A percentile compares a stretch with the other conserved stretches of the same genome.
Evolutionary conservation across 345 rosid genomes (phyloP).

Genomic region (Sonneratia caseolaris): DNA sequence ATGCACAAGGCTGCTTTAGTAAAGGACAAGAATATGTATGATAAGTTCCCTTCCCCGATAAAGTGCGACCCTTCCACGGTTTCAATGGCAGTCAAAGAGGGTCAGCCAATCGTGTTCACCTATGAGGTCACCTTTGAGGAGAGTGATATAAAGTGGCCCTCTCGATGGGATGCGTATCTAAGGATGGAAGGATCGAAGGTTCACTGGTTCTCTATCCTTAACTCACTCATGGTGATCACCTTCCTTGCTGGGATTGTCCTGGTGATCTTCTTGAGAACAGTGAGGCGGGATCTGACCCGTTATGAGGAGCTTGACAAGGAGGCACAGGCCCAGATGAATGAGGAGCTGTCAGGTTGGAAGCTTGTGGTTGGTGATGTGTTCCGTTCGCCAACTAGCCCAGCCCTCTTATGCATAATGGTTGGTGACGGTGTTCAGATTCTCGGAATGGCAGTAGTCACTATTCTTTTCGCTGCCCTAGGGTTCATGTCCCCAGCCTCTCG

Average conservation of each 20-base stretch:
- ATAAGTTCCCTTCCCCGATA: constrained; percentile 44
- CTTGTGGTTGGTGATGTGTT: constrained; percentile 26
- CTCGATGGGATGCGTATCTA: constrained; percentile 62
- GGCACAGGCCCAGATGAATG: constrained; percentile 88
- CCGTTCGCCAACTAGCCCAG: constrained; percentile 14
- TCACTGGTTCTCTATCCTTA: constrained; percentile 79
- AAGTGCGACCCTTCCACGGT: constrained; percentile 67
- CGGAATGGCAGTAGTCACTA: constrained; percentile 19
- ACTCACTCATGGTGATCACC: constrained; percentile 67
- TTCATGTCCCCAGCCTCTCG: constrained; percentile 24
- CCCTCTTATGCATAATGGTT: constrained; percentile 15
- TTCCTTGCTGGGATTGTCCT: constrained; percentile 87
- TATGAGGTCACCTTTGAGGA: constrained; percentile 64
- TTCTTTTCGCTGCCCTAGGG: constrained; percentile 15
- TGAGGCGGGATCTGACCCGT: constrained; percentile 73
- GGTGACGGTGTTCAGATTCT: constrained; percentile 22
- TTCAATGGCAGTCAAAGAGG: constrained; percentile 58
- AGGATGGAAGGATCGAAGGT: constrained; percentile 62
- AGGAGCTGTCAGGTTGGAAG: constrained; percentile 64
- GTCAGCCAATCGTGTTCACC: constrained; percentile 58
- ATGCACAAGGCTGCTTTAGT: constrained; percentile 39
- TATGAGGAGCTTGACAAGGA: constrained; percentile 90
- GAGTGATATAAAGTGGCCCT: constrained; percentile 87
- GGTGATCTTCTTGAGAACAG: constrained; percentile 80
- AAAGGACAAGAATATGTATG: constrained; percentile 50